Evolutionary conservation across 768 basidiomycete species (phyloP), one percentile per base, ranked within the genome.

Genomic region (Hysterangium stoloniferum): DNA sequence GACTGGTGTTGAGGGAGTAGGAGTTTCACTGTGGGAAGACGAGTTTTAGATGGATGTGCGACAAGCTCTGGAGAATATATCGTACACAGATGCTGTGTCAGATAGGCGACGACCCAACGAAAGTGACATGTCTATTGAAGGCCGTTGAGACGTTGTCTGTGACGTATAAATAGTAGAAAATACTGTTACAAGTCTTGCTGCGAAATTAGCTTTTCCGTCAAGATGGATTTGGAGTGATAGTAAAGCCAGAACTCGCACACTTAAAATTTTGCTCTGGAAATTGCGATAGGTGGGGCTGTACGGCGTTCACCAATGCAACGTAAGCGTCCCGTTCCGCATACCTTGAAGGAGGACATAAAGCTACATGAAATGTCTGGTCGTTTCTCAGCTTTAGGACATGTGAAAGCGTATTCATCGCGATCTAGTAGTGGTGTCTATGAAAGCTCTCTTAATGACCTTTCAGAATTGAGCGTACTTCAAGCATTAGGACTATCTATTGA

Each of bases 401-500:
- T 20, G 31, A 13, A 15, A 45, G 29, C 6, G 44, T 29, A 45
- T 29, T 24, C 9, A 31, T 8, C 4, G 44, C 44, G 19, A 31
- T 19, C 44, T 45, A 13, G 31, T 24, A n/a, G 44, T 3, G 15
- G 5, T 8, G 42, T 5, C n/a, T 24, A n/a, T 24, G 27, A 20
- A 38, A 25, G n/a, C 12, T 36, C 15, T 27, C 17, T 2, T 15
- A 38, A 28, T 51, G 49, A 11, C 3, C 35, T 32, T 13, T 19
- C 22, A 17, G 15, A 40, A 41, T 28, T 31, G 22, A 24, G 27
- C 34, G 15, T 32, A 31, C 49, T 40, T 51, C 38, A 15, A 51
- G 48, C 27, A 51, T 13, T 8, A 6, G 29, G 27, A 51, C 49
- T 12, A 51, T 51, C 49, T 51, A 42, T 22, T 15, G 27, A 29